Conservation (phyloP, 2,329 filamentous ascomycete genomes). For the Pestalotiopsis sp. region DNA sequence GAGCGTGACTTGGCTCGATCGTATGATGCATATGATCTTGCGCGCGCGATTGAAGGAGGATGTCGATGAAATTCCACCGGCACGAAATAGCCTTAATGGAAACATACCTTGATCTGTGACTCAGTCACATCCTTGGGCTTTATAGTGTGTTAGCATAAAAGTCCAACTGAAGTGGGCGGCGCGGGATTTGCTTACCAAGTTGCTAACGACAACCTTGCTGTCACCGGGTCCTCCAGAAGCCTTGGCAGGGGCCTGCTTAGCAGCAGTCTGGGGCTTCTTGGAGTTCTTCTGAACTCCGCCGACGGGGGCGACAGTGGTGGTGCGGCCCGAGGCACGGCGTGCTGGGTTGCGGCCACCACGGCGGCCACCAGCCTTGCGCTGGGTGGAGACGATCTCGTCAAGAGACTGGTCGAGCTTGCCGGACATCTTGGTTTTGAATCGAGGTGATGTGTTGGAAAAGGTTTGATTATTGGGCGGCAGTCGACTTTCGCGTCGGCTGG, state of each 20-base stretch:
- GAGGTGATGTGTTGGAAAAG: conserved; percentile 44
- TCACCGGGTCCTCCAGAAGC: conserved; percentile 66
- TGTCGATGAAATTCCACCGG: conserved; percentile 75
- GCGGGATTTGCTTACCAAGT: conserved; percentile 71
- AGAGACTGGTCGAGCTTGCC: conserved; percentile 96
- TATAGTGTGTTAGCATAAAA: conserved; percentile 45
- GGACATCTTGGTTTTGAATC: conserved; percentile 67
- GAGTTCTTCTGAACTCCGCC: conserved; percentile 85
- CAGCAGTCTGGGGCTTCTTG: conserved; percentile 61
- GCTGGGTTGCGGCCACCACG: conserved; percentile 41
- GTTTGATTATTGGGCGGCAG: neutral
- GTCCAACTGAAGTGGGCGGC: neutral
- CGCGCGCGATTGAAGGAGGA: conserved; percentile 41
- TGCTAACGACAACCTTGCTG: conserved; percentile 98
- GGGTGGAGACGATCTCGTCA: conserved; percentile 91
- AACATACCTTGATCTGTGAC: conserved; percentile 99
- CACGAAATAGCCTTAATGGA: conserved; percentile 72
- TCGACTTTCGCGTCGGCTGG: neutral
- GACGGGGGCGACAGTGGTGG: conserved; percentile 68
- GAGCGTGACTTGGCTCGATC: conserved; percentile 22
- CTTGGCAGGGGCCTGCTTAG: conserved; percentile 67
- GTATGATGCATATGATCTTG: conserved; percentile 25
- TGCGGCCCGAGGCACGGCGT: conserved; percentile 55
- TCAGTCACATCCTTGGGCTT: conserved; percentile 97
- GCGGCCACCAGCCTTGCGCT: conserved; percentile 58